phyloP scores from a whole-genome alignment of 768 basidiomycete genomes.

The Lentinula aciculospora region DNA sequence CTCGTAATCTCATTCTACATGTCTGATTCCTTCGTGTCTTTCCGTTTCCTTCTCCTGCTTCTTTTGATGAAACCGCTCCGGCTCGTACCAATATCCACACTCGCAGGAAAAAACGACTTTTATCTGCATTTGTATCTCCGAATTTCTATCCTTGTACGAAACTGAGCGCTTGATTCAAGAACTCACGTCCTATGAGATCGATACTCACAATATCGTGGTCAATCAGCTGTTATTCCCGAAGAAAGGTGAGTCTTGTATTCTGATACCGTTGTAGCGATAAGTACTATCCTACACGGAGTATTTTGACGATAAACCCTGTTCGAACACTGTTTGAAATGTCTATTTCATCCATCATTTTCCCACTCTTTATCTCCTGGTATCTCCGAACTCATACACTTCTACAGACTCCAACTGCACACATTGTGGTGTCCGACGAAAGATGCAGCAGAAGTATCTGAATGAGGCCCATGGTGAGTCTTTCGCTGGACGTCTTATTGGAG shows the following conservation, averaged over 20 bases:
- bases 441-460: conserved; percentile 97
- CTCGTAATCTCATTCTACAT: neutral
- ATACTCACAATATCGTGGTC: conserved; percentile 98
- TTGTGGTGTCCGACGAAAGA: conserved; percentile 88
- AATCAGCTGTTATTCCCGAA: conserved; percentile 96
- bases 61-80: neutral
- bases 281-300: too few relatives aligned
- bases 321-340: too few relatives aligned
- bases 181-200: conserved; percentile 89
- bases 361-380: neutral
- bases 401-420: conserved; percentile 92
- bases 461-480: conserved; percentile 75
- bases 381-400: neutral
- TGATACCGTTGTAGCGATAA: too few relatives aligned
- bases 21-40: neutral
- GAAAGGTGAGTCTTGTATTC: conserved; percentile 50
- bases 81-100: neutral
- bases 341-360: neutral
- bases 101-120: conserved; percentile 95
- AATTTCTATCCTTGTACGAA: conserved; percentile 97
- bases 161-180: conserved; percentile 98
- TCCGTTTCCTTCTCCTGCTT: too few relatives aligned
- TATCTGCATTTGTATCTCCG: conserved; percentile 97
- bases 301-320: too few relatives aligned
- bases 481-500: too few relatives aligned